Conservation (phyloP, 2,329 filamentous ascomycete species). For the Xylariales sp. region DNA sequence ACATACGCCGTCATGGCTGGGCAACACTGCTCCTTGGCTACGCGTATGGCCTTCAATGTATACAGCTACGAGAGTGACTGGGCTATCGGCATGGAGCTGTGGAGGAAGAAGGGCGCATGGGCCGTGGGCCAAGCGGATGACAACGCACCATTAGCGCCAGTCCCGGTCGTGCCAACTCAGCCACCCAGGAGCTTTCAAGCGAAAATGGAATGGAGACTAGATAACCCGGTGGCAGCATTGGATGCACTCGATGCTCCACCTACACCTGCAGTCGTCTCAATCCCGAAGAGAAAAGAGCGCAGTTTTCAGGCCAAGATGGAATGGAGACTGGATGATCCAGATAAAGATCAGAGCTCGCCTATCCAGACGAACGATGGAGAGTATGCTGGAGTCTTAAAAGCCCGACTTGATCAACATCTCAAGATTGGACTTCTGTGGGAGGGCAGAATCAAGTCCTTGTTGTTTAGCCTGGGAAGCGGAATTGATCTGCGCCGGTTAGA, state of each 20-base stretch:
- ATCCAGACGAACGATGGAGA: conserved; percentile 45
- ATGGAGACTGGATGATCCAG: conserved; percentile 39
- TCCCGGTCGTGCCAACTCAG: conserved; percentile 14
- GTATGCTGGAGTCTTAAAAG: conserved; percentile 84
- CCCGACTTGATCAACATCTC: conserved; percentile 82
- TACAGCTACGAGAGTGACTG: conserved; percentile 97
- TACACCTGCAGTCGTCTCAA: conserved; percentile 6
- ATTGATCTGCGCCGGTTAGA: conserved; percentile 75
- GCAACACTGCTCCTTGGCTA: conserved; percentile 77
- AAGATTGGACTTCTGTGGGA: conserved; percentile 88
- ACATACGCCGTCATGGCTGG: conserved; percentile 90
- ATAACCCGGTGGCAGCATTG: conserved; percentile 24
- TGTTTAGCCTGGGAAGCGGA: conserved; percentile 85
- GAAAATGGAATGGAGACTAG: conserved; percentile 45
- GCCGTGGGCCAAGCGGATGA: conserved; percentile 29
- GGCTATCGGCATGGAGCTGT: conserved; percentile 87
- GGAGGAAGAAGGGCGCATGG: conserved; percentile 59
- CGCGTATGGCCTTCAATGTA: conserved; percentile 93
- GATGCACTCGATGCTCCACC: conserved; percentile 10
- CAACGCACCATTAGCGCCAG: conserved; percentile 12
- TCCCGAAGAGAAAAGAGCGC: conserved; percentile 27
- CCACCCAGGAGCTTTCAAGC: conserved; percentile 40
- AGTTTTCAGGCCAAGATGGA: conserved; percentile 52
- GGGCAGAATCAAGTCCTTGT: conserved; percentile 82
- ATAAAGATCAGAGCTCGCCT: conserved; percentile 28